Evolutionary conservation across 495 filamentous ascomycete species (phyloP).

Genomic region (Rusavskia elegans): DNA sequence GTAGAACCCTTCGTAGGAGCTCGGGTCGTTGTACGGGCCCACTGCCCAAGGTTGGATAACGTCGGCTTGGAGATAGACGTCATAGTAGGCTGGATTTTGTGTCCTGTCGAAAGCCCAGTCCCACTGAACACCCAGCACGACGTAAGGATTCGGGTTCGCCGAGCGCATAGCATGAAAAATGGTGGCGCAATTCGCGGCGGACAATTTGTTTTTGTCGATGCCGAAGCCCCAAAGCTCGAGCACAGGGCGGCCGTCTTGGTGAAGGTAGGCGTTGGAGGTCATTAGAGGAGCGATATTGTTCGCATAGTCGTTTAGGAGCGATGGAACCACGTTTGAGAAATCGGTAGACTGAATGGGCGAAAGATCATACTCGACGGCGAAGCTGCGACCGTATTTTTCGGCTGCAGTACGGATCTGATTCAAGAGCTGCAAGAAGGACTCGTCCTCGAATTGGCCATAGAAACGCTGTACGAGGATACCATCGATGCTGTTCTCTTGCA

Average conservation of each 20-base stretch:
- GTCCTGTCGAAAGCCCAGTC: constrained; percentile 13
- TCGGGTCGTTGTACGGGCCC: constrained; percentile 13
- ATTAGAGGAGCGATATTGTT: constrained; percentile 10
- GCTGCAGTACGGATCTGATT: constrained; percentile 13
- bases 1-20: constrained; percentile 11
- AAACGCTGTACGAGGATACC: constrained; percentile 19
- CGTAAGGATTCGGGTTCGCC: constrained; percentile 15
- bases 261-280: constrained; percentile 18
- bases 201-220: constrained; percentile 10
- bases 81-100: constrained; percentile 11
- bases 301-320: constrained; percentile 13
- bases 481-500: constrained; percentile 18
- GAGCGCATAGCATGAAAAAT: constrained; percentile 14
- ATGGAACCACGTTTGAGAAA: neutral
- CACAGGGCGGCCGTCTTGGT: constrained; percentile 18
- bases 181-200: constrained; percentile 13
- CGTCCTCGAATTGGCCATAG: constrained; percentile 17
- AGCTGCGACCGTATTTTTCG: constrained; percentile 18
- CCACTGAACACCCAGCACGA: constrained; percentile 9
- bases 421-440: constrained; percentile 11
- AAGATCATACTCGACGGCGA: constrained; percentile 19
- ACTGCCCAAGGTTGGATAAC: constrained; percentile 20
- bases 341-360: constrained; percentile 13
- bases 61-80: constrained; percentile 16
- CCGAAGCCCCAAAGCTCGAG: constrained; percentile 19